phyloP scores from a whole-genome alignment of 257 asterid species.

The Catharanthus roseus region DNA sequence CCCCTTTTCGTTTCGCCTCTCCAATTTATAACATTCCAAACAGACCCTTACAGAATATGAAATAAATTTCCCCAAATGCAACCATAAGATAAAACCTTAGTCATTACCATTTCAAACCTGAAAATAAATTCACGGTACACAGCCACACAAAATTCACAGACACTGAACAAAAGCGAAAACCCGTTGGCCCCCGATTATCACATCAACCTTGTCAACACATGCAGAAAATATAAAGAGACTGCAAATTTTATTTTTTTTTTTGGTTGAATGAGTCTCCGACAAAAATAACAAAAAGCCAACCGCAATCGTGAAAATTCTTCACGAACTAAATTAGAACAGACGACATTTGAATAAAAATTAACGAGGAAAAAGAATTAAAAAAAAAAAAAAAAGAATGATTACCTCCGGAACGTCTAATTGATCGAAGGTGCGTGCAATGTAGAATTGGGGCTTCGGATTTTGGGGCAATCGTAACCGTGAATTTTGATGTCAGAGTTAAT shows the following conservation, averaged over 20 bases:
- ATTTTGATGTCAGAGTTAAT: background rate
- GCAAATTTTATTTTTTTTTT: no score
- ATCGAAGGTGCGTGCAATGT: no score
- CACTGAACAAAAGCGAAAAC: background rate
- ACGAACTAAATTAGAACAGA: background rate
- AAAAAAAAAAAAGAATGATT: background rate
- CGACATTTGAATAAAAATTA: background rate
- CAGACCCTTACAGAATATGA: background rate
- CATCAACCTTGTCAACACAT: background rate
- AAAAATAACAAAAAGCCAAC: background rate
- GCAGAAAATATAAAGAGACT: background rate
- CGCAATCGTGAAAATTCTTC: background rate
- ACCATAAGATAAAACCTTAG: background rate
- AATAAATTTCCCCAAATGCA: background rate
- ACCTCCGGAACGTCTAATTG: background rate
- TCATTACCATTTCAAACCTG: background rate
- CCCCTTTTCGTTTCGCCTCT: background rate
- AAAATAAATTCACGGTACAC: background rate
- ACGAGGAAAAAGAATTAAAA: background rate
- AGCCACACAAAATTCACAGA: background rate
- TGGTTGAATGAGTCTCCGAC: no score
- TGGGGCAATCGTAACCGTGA: background rate
- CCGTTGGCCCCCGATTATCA: background rate
- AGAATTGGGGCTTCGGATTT: background rate
- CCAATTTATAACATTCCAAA: background rate